These are phyloP conservation scores for Globisporangium paddicum DNA, from an alignment of 352 stramenopile genomes.

Conservation along the genomic window DNA sequence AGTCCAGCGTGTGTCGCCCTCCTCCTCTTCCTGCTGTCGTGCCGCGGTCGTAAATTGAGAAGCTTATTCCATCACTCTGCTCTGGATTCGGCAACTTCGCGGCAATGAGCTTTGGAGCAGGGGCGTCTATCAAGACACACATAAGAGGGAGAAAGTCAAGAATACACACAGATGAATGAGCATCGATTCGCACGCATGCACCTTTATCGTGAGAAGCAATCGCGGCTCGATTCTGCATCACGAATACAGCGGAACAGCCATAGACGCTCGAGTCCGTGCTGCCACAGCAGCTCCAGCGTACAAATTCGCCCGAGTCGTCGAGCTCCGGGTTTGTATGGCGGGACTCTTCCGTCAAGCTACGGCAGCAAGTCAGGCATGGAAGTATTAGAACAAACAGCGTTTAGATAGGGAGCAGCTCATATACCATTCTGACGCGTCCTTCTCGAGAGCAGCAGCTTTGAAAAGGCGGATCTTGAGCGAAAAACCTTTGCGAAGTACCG, in stretches of 20 bases:
- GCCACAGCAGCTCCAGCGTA: slow-evolving; percentile 59
- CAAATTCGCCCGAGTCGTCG: slow-evolving; percentile 51
- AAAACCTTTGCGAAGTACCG: slow-evolving; percentile 20
- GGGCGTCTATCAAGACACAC: slow-evolving; percentile 5
- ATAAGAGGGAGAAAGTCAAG: slow-evolving; percentile 5
- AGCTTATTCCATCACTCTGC: slow-evolving; percentile 19
- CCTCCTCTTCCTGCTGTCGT: slow-evolving; percentile 6
- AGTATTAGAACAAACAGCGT: background rate
- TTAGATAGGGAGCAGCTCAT: no score
- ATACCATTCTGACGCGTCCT: slow-evolving; percentile 21
- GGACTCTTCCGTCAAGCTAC: slow-evolving; percentile 28
- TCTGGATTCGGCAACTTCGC: slow-evolving; percentile 23
- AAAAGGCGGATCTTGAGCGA: slow-evolving; percentile 36
- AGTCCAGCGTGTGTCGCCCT: slow-evolving; percentile 12
- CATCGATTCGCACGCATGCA: no score
- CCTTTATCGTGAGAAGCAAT: background rate
- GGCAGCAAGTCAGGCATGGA: background rate
- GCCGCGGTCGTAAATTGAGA: slow-evolving; percentile 52
- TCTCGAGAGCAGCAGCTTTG: slow-evolving; percentile 38
- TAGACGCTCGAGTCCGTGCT: slow-evolving; percentile 47
- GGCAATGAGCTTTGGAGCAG: slow-evolving; percentile 36
- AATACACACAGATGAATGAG: no score
- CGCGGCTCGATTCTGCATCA: background rate
- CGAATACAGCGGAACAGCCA: slow-evolving; percentile 32
- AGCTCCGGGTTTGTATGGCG: slow-evolving; percentile 50